These are phyloP conservation scores for Epichloe amarillans DNA, from an alignment of 2,329 filamentous ascomycete genomes.

Conservation along the genomic window DNA sequence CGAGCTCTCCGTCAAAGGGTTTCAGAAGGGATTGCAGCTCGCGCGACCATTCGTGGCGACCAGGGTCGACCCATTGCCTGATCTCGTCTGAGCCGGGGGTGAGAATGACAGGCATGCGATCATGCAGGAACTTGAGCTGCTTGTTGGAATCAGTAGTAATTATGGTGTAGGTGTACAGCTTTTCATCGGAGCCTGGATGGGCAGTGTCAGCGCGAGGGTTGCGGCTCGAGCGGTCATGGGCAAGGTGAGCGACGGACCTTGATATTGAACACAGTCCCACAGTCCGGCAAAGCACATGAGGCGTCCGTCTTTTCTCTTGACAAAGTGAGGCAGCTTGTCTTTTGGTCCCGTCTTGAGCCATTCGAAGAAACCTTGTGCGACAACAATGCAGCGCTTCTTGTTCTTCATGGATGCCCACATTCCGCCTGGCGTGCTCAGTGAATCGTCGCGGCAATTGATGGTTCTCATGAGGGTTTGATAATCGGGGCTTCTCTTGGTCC, in stretches of 20 bases:
- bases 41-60: constrained; percentile 55
- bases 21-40: constrained; percentile 69
- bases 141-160: constrained; percentile 82
- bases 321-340: constrained; percentile 74
- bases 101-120: constrained; percentile 90
- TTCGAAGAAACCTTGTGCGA: constrained; percentile 91
- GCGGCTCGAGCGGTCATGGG: too few relatives aligned
- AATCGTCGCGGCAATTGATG: constrained; percentile 92
- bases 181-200: constrained; percentile 33
- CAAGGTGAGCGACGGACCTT: constrained; percentile 31
- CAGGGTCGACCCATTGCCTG: constrained; percentile 66
- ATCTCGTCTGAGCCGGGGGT: constrained; percentile 61
- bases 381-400: constrained; percentile 71
- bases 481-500: constrained; percentile 75
- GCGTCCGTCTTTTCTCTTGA: constrained; percentile 67
- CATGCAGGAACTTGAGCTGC: constrained; percentile 75
- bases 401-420: constrained; percentile 93
- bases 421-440: constrained; percentile 57
- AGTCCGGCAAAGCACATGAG: constrained; percentile 84
- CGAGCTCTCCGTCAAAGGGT: constrained; percentile 66
- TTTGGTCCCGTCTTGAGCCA: constrained; percentile 72
- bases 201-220: neutral
- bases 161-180: constrained; percentile 79
- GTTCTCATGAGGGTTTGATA: constrained; percentile 70
- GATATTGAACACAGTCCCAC: constrained; percentile 78